Base-by-base conservation (phyloP, 2,329 filamentous ascomycete genomes). In the Fusarium nisikadoi region DNA sequence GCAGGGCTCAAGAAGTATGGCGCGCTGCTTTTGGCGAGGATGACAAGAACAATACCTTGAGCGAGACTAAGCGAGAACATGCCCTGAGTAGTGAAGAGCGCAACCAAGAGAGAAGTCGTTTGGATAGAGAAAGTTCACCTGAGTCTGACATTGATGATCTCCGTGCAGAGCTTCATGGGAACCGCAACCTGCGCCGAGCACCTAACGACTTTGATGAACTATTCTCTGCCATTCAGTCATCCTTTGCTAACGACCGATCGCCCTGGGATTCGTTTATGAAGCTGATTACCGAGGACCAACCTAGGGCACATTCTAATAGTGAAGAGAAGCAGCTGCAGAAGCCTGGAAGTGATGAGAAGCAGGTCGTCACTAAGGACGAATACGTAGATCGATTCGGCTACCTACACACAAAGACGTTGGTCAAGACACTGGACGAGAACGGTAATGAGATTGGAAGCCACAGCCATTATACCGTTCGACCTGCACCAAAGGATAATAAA, bases 351-450 rank as follows among this genome's bases (percentile, higher is more conserved):
- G 62, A 75, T 8, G 72, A 80, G 17, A 79, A 75, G 41, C 80
- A 81, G 57, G 79, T 81, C 31, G 77, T 82, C 31, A 78, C 79
- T 4, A 82, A 79, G 31, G 79, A 84, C 8, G 83, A 86, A 66
- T 81, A 83, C 55, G 80, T 84, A 8, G 85, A 87, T 72, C 71
- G 76, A 12, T 81, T 80, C 55, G 85, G 85, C 36, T 83, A 84
- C 68, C 71, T 81, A 17, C 84, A 85, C 63, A 80, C 79, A 56
- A 85, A 82, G 71, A 80, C 80, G 13, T 83, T 81, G 11, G 79
- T 82, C 31, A 82, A 80, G 65, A 83, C 77, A 12, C 74, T 84
- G 13, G 83, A 86, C 42, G 77, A 79, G 25, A 74, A 84, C 12
- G 85, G 85, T 47, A 79, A 80, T 17, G 81, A 85, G 62, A 76